Evolutionary conservation across 768 basidiomycete genomes (phyloP).

Genomic region (Lentinula boryana): DNA sequence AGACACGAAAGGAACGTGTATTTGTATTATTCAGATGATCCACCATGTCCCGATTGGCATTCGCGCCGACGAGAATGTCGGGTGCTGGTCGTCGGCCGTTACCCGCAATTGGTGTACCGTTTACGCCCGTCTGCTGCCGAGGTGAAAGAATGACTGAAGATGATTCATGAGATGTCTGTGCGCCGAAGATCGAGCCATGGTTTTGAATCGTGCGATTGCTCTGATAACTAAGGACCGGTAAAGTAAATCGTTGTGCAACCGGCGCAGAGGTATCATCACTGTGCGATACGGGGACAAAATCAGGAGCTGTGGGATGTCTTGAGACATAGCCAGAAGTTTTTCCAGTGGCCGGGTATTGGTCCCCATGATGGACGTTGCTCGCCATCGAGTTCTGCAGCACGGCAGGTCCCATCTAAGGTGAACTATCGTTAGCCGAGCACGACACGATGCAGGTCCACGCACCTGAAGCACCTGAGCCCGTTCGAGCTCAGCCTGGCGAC

Average conservation of each 20-base stretch:
- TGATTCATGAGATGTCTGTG: background rate
- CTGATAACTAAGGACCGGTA: background rate
- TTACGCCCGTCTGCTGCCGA: background rate
- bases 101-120: background rate
- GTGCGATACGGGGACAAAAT: background rate
- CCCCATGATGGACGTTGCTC: background rate
- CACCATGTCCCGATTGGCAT: background rate
- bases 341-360: background rate
- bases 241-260: background rate
- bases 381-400: background rate
- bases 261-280: background rate
- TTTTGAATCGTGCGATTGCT: background rate
- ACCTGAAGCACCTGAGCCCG: background rate
- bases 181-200: background rate
- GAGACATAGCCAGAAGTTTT: background rate
- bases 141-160: background rate
- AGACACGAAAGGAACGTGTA: background rate
- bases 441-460: background rate
- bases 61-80: background rate
- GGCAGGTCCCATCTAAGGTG: background rate
- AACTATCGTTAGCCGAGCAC: background rate
- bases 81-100: background rate
- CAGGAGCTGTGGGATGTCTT: background rate
- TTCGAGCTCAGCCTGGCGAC: background rate
- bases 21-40: background rate